A percentile compares a stretch with the other conserved stretches of the same genome.
These are phyloP conservation scores for Coelastrella sp. DNA, from an alignment of 139 green algal species.

Conservation along the genomic window DNA sequence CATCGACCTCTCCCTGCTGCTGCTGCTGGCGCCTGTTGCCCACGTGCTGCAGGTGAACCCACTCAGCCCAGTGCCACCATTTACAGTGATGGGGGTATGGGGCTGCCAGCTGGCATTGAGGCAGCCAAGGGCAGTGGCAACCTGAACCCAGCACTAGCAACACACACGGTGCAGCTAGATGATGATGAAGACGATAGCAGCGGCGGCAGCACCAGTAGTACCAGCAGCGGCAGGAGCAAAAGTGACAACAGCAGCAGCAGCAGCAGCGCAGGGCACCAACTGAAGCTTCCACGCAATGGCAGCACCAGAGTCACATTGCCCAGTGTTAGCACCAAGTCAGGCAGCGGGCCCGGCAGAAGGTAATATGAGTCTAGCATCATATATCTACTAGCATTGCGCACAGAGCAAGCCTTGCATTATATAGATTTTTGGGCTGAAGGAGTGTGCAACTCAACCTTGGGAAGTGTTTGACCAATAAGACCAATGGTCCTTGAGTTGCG, in stretches of 20 bases:
- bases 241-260: slow-evolving; percentile 11
- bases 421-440: no score
- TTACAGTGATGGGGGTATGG: slow-evolving; percentile 25
- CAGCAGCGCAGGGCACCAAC: background rate
- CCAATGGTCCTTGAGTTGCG: no score
- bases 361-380: background rate
- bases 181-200: slow-evolving; percentile 12
- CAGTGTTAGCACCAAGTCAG: background rate
- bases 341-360: background rate
- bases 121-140: background rate
- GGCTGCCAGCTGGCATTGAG: slow-evolving; percentile 18
- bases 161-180: slow-evolving; percentile 34
- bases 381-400: no score
- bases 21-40: background rate
- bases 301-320: background rate
- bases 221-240: background rate
- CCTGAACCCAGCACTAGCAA: background rate
- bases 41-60: slow-evolving; percentile 53
- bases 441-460: no score
- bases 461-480: no score
- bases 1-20: background rate
- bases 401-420: no score
- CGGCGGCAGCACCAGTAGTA: background rate
- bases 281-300: background rate
- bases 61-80: slow-evolving; percentile 36